phyloP scores from a whole-genome alignment of 163 green algal genomes.

The Coccomyxa subellipsoidea region DNA sequence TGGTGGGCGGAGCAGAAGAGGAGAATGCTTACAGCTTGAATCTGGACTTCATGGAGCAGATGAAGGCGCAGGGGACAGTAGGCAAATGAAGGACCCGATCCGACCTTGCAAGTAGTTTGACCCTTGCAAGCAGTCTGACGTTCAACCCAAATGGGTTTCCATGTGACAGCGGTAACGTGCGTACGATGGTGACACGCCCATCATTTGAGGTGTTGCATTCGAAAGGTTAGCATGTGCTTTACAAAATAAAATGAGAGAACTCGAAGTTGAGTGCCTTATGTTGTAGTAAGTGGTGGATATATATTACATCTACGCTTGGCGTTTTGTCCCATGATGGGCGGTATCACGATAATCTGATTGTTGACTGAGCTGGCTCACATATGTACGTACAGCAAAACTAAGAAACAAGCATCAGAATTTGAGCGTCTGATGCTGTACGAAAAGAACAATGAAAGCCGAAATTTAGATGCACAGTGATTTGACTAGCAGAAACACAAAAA shows the following conservation, averaged over 20 bases:
- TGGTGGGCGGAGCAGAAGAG: slow-evolving; percentile 61
- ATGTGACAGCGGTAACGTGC: not conserved
- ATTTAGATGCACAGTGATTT: not conserved
- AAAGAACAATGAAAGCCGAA: not conserved
- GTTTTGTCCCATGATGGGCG: no score
- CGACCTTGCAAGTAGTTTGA: no score
- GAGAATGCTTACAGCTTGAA: slow-evolving; percentile 71
- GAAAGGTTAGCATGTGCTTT: not conserved
- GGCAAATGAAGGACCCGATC: no score
- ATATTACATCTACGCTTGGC: no score
- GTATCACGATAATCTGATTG: no score
- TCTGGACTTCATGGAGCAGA: slow-evolving; percentile 85
- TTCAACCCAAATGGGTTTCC: not conserved
- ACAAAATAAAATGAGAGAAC: no score
- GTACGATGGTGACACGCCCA: not conserved
- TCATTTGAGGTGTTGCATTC: not conserved
- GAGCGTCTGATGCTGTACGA: not conserved
- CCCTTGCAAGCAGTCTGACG: not conserved
- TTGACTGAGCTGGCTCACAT: no score
- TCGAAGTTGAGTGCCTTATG: no score
- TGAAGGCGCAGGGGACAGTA: slow-evolving; percentile 39
- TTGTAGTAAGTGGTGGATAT: no score
- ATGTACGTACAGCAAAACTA: not conserved
- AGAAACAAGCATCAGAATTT: not conserved
- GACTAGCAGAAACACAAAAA: not conserved